Evolutionary conservation across 371 early-diverging fungal species (phyloP).

Genomic region (Rhizopus arrhizus): DNA sequence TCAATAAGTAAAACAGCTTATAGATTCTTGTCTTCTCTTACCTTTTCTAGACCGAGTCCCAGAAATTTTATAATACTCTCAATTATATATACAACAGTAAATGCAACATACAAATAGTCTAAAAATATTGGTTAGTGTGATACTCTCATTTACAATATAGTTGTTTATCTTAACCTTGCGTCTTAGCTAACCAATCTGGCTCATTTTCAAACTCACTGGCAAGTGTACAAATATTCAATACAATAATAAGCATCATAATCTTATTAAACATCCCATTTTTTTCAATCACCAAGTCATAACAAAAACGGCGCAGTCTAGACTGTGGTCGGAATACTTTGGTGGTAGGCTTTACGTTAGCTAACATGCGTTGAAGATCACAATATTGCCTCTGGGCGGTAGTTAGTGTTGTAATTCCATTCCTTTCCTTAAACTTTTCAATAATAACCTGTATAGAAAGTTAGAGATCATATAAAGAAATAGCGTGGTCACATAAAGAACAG

Average conservation of each 20-base stretch:
- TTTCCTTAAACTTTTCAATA: conserved; percentile 63
- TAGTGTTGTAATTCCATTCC: conserved; percentile 59
- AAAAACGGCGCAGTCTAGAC: conserved; percentile 46
- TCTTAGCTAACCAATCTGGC: conserved; percentile 39
- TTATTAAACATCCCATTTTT: conserved; percentile 57
- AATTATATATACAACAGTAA: conserved; percentile 46
- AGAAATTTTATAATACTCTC: conserved; percentile 53
- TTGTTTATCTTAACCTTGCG: conserved; percentile 40
- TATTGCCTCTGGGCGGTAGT: conserved; percentile 60
- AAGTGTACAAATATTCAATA: conserved; percentile 44
- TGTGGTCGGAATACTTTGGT: conserved; percentile 51
- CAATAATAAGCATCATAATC: conserved; percentile 51
- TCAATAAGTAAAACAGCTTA: not conserved
- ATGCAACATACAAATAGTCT: conserved; percentile 56
- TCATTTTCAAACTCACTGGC: conserved; percentile 47
- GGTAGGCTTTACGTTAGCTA: conserved; percentile 58
- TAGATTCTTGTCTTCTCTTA: conserved; percentile 11
- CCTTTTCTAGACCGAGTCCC: conserved; percentile 62
- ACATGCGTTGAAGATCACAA: conserved; percentile 56
- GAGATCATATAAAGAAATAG: not conserved
- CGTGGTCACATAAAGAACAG: not conserved
- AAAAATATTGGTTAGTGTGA: not conserved
- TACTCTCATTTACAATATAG: too few species aligned
- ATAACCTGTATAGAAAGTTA: conserved; percentile 39
- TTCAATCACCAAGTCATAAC: conserved; percentile 55